Percentiles rank a stretch among this genome's conserved stretches.
These are phyloP conservation scores for Populus hybrid DNA, from an alignment of 441 rosid genomes.

Conservation along the genomic window DNA sequence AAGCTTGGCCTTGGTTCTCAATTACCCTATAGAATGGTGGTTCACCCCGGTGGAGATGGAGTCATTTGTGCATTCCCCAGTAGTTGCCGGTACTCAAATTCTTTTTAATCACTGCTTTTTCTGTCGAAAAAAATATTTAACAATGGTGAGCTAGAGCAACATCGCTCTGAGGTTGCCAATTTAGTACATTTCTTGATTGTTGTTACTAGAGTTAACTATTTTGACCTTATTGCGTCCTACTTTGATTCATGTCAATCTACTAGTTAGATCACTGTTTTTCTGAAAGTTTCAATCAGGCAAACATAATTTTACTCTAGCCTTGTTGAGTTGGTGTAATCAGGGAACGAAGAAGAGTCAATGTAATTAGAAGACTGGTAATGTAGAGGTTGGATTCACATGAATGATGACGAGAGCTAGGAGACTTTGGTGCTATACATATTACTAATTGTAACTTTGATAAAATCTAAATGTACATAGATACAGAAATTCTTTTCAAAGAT, in stretches of 20 bases:
- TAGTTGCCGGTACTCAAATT: slow-evolving; percentile 54
- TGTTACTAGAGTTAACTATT: background rate
- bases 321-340: background rate
- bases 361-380: background rate
- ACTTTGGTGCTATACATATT: background rate
- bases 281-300: background rate
- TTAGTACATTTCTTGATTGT: background rate
- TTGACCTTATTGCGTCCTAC: too few species aligned
- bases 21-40: slow-evolving; percentile 79
- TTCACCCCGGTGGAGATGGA: slow-evolving; percentile 78
- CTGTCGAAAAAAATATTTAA: background rate
- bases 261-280: background rate
- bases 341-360: background rate
- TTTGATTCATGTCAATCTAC: background rate
- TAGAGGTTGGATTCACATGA: background rate
- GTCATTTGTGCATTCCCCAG: slow-evolving; percentile 63
- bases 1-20: slow-evolving; percentile 49
- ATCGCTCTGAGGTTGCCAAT: background rate
- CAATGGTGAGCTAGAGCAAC: background rate
- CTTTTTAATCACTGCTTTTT: background rate
- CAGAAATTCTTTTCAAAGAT: background rate
- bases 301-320: background rate
- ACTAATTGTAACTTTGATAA: background rate
- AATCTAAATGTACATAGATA: background rate
- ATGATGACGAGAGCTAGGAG: background rate